phyloP scores from a whole-genome alignment of 139 green algal species.

The Chlorella sp. region DNA sequence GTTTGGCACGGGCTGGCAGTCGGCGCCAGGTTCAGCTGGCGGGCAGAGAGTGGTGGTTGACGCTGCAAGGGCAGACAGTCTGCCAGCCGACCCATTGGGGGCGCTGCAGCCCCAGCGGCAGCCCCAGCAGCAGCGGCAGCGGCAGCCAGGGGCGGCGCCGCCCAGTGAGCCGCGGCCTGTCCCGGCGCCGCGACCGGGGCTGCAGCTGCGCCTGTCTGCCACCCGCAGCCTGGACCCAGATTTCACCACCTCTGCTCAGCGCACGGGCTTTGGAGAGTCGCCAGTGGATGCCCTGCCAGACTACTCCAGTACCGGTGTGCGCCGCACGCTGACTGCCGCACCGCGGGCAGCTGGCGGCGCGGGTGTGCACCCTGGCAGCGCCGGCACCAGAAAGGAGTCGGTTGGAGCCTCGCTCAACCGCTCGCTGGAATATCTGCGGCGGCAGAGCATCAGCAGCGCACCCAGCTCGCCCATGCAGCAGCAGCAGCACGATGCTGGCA shows the following conservation, averaged over 20 bases:
- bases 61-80: background rate
- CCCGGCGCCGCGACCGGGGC: background rate
- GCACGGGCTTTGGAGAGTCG: slow-evolving; percentile 20
- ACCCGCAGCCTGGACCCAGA: slow-evolving; percentile 23
- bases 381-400: background rate
- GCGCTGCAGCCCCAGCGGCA: background rate
- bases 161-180: background rate
- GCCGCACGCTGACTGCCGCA: slow-evolving; percentile 5
- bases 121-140: no score
- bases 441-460: slow-evolving; percentile 1
- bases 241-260: background rate
- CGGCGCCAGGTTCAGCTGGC: background rate
- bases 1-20: slow-evolving; percentile 6
- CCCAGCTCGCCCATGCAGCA: background rate
- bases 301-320: background rate
- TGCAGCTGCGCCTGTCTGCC: slow-evolving; percentile 17
- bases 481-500: background rate
- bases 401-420: slow-evolving; percentile 10
- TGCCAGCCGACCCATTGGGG: background rate
- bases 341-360: background rate
- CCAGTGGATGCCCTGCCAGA: background rate
- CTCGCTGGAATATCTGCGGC: slow-evolving; percentile 6
- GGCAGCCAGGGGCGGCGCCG: no score
- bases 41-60: background rate
- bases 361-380: background rate